Base-by-base conservation (phyloP, 2,329 filamentous ascomycete genomes). In the Alternaria viburni region DNA sequence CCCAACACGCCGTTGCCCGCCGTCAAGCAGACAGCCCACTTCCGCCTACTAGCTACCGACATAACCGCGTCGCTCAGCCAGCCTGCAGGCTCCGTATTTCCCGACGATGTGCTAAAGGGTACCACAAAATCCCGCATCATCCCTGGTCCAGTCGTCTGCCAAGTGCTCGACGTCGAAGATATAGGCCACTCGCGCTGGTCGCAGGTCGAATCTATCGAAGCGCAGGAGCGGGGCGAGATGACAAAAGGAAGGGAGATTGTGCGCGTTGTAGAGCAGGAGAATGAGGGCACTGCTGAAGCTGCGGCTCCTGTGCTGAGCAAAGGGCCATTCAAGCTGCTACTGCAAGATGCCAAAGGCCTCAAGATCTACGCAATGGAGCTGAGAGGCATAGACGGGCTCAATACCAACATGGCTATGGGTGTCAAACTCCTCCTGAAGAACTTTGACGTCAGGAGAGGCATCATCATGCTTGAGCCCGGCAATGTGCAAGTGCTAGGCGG, bases 121-220 rank as follows among this genome's bases (percentile, higher is more conserved):
- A 83, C 86, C 0, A 78, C 86, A 10, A 84, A 86, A 66, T 88
- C 92, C 62, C 79, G 82, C 5, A 81, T 80, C 0, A 82, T 98
- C 0, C 64, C 82, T 0, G 85, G 84, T 1, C 87, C 92, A 30
- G 84, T 95, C 1, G 84, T 90, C 4, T 90, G 96, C 1, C 96
- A 98, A 79, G 87, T 98, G 1, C 82, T 97, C 2, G 93, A 96
- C 71, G 85, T 98, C 8, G 91, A 97, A 75, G 94, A 98, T 75
- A 86, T 98, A 19, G 87, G 90, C 3, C 86, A 87, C 56, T 93
- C 91, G 71, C 87, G 91, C 55, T 97, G 94, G 93, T 90, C 93
- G 67, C 93, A 97, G 79, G 87, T 97, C 30, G 93, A 97, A 78
- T 89, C 90, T 32, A 88, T 96, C 7, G 92, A 95, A 78, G 87